phyloP scores from a whole-genome alignment of 345 rosid species.

The Eucalyptus cloeziana region DNA sequence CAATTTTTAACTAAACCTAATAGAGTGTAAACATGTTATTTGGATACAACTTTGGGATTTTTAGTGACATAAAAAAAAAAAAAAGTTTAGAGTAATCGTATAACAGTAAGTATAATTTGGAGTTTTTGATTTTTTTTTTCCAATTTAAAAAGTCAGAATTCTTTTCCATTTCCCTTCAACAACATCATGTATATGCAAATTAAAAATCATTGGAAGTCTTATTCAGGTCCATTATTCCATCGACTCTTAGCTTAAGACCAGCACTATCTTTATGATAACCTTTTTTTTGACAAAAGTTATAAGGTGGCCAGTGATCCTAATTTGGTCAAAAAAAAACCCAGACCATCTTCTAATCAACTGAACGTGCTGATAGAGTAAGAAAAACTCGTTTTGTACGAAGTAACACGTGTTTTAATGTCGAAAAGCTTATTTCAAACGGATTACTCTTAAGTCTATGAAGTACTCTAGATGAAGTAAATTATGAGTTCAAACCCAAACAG shows the following conservation, averaged over 20 bases:
- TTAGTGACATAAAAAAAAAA: not conserved
- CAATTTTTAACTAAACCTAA: not conserved
- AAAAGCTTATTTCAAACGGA: not conserved
- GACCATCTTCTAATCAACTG: not conserved
- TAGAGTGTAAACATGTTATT: not conserved
- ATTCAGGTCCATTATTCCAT: not conserved
- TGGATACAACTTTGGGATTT: rapidly evolving
- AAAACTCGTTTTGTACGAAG: not conserved
- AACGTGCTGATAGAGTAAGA: not conserved
- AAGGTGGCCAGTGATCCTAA: too few species aligned
- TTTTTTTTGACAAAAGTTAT: too few species aligned
- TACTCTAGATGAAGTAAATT: too few species aligned
- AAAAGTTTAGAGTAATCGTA: not conserved
- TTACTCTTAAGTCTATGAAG: not conserved
- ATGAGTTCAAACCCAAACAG: too few species aligned
- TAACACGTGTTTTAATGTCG: too few species aligned
- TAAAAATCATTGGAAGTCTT: not conserved
- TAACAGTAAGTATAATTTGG: not conserved
- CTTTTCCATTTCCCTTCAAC: not conserved
- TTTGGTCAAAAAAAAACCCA: too few species aligned
- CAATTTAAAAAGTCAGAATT: not conserved
- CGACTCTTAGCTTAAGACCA: too few species aligned
- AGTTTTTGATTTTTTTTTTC: not conserved
- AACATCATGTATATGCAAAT: not conserved
- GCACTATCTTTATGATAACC: too few species aligned